Conservation (phyloP, 2,329 filamentous ascomycete genomes). For the Colletotrichum coccodes region DNA sequence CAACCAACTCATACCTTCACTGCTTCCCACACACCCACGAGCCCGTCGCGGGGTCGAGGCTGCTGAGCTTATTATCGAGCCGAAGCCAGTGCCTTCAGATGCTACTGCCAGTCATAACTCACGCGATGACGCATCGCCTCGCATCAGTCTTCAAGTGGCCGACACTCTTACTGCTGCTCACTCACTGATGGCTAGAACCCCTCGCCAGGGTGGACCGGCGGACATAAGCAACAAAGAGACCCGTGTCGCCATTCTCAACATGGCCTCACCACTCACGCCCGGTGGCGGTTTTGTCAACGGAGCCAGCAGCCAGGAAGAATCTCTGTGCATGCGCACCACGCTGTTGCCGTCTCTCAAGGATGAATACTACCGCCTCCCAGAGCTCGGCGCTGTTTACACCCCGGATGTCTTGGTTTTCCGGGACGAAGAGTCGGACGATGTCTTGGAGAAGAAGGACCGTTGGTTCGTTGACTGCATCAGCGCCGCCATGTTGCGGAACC, state of each 20-base stretch:
- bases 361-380: constrained; percentile 68
- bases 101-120: background rate
- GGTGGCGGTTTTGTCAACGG: constrained; percentile 71
- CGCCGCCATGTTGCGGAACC: constrained; percentile 68
- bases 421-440: constrained; percentile 43
- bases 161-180: constrained; percentile 66
- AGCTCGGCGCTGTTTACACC: constrained; percentile 65
- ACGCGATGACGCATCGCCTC: constrained; percentile 34
- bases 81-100: constrained; percentile 10
- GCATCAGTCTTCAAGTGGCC: constrained; percentile 56
- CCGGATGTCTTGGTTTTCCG: constrained; percentile 70
- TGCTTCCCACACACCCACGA: constrained; percentile 62
- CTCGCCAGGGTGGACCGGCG: background rate
- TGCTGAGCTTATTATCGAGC: constrained; percentile 57
- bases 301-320: constrained; percentile 70
- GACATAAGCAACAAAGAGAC: constrained; percentile 8
- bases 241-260: constrained; percentile 67
- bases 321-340: constrained; percentile 69
- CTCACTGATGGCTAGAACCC: constrained; percentile 38
- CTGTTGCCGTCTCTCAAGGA: constrained; percentile 67
- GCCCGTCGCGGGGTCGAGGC: constrained; percentile 64
- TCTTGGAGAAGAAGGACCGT: constrained; percentile 56
- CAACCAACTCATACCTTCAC: constrained; percentile 67
- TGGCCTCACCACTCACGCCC: constrained; percentile 70
- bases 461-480: constrained; percentile 69